phyloP scores from a whole-genome alignment of 148 eudicot species.

The Spergularia marina region DNA sequence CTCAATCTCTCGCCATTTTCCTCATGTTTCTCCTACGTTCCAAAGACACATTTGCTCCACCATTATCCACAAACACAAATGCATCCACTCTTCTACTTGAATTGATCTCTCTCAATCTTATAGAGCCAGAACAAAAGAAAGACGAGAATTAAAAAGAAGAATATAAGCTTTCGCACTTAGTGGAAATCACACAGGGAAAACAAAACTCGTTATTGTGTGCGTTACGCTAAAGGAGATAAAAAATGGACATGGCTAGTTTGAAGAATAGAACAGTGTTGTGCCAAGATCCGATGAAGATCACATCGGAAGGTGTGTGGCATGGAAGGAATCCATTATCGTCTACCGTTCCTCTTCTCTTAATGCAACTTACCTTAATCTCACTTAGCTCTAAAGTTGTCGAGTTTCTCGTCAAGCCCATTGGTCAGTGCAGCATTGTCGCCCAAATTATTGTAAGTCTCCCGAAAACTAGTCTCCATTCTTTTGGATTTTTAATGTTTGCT shows the following conservation, averaged over 20 bases:
- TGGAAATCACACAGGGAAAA: no score
- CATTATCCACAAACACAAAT: not conserved
- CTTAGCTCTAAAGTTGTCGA: conserved; percentile 34
- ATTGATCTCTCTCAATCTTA: not conserved
- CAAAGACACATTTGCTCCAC: not conserved
- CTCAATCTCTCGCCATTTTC: conserved; percentile 15
- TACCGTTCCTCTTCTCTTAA: conserved; percentile 46
- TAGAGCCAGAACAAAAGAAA: not conserved
- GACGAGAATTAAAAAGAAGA: not conserved
- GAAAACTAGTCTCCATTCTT: no score
- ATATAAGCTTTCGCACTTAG: no score
- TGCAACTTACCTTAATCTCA: conserved; percentile 45
- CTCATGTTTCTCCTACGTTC: not conserved
- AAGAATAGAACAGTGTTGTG: conserved; percentile 11
- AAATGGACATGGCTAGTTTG: not conserved
- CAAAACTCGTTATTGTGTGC: no score
- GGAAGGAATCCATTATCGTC: conserved; percentile 33
- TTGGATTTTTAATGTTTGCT: no score
- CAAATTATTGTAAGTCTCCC: conserved; percentile 49
- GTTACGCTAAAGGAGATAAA: not conserved
- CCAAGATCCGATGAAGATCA: conserved; percentile 10
- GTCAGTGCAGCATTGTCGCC: conserved; percentile 52
- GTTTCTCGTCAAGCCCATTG: conserved; percentile 46
- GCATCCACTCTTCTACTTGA: conserved; percentile 1
- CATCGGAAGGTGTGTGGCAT: conserved; percentile 15